Base-by-base conservation (phyloP, 345 rosid genomes). In the Toxicodendron radicans region DNA sequence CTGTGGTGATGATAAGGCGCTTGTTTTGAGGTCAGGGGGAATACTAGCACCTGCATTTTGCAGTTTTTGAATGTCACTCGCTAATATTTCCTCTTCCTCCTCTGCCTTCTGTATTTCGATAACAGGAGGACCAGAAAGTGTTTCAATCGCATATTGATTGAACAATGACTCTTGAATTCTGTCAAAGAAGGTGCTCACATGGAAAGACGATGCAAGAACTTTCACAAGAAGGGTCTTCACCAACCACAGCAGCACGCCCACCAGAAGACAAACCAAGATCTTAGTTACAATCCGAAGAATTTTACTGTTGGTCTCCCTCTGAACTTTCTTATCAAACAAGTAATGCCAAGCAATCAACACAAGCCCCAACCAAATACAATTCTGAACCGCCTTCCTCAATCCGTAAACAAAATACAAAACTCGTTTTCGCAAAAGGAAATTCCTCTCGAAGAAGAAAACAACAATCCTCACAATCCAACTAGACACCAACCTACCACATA, bases 321-420 rank as follows among this genome's bases (percentile, higher is more conserved):
- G 72, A 0, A 91, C 92, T 79, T 78, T 91, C 79, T 80, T 79
- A 79, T 92, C 92, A 20, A 95, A 89, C 85, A 95, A 71, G 64
- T 73, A 86, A 76, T 87, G 91, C 99, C 99, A 95, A 9, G 92
- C 89, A 30, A 91, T 77, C 75, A 95, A 65, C 30, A 91, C 94
- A 52, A 95, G 87, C 64, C 97, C 94, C 65, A 92, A 46, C 99
- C 99, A 95, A 5, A 93, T 78, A 72, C 99, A 95, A 70, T 95
- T 95, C 75, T 91, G 97, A 17, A 94, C 99, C 1, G 92, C 87
- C 65, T 81, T 87, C 66, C 87, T 81, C 66, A 95, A 65, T 18
- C 99, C 97, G 10, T 95, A 95, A 8, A 95, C 97, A 54, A 95
- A 95, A 81, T 92, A 95, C 76, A 95, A 72, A 16, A 92, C 97